Conservation (phyloP, 202 grass and related monocot species). For the Musa balbisiana region DNA sequence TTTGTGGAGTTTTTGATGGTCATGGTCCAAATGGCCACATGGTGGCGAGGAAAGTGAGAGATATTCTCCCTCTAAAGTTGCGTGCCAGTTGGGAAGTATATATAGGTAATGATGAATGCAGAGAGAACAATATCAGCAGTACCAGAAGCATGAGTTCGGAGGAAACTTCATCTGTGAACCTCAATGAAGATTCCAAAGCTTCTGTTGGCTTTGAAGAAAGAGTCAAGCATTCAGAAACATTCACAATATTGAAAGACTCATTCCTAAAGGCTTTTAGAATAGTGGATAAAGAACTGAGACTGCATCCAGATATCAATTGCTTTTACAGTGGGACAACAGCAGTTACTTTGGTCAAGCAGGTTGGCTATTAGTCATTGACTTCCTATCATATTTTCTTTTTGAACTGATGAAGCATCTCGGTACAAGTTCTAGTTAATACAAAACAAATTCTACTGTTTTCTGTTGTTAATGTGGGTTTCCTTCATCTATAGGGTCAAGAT, state of each 20-base stretch:
- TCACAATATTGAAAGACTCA: conserved; percentile 49
- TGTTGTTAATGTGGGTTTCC: not conserved
- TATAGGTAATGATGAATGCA: conserved; percentile 24
- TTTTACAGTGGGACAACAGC: conserved; percentile 88
- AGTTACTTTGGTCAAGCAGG: conserved; percentile 79
- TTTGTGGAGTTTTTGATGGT: conserved; percentile 95
- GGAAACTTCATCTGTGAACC: conserved; percentile 19
- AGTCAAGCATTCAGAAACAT: conserved; percentile 38
- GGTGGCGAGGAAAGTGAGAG: conserved; percentile 85
- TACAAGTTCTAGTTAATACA: too few relatives aligned
- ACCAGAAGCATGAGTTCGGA: conserved; percentile 37
- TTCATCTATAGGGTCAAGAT: conserved; percentile 43
- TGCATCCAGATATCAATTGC: conserved; percentile 65
- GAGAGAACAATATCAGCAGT: conserved; percentile 31
- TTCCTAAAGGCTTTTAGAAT: conserved; percentile 63
- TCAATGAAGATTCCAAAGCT: conserved; percentile 6
- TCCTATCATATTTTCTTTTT: too few relatives aligned
- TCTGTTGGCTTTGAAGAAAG: conserved; percentile 30
- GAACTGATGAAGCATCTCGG: too few relatives aligned
- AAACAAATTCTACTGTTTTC: too few relatives aligned
- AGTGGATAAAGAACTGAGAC: conserved; percentile 83
- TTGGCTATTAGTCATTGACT: conserved; percentile 17
- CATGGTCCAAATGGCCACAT: conserved; percentile 81
- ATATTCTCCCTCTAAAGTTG: conserved; percentile 73
- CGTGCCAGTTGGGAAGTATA: conserved; percentile 26